Evolutionary conservation across 73 alveolate species (phyloP).

Genomic region (Durusdinium trenchii): DNA sequence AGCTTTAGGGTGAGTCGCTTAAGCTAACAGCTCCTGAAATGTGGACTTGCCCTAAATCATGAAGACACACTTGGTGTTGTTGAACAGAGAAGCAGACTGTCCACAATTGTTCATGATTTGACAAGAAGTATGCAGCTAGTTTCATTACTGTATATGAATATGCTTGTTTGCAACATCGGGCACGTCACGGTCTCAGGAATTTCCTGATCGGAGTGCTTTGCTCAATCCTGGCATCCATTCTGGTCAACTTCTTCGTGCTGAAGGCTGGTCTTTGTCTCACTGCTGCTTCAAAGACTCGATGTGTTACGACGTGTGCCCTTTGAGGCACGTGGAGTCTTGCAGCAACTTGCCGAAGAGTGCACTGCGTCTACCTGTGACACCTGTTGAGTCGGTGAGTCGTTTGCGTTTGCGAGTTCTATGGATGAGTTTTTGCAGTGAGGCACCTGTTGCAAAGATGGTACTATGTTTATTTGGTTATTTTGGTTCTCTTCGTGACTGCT

Average conservation of each 20-base stretch:
- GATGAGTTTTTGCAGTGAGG: background rate
- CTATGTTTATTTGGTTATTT: constrained; percentile 43
- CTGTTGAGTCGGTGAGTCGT: too few species aligned
- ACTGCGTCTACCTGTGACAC: background rate
- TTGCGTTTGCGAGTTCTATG: background rate
- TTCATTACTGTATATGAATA: too few species aligned
- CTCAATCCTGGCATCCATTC: constrained; percentile 29
- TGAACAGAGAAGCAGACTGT: too few species aligned
- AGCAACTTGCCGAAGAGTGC: constrained; percentile 7
- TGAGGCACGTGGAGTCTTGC: constrained; percentile 35
- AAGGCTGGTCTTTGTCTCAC: constrained; percentile 7
- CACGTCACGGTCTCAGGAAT: background rate
- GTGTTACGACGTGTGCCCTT: background rate
- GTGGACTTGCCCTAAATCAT: too few species aligned
- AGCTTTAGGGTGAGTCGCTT: too few species aligned
- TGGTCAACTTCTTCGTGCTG: constrained; percentile 57
- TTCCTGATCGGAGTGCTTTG: constrained; percentile 62
- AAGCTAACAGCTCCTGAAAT: too few species aligned
- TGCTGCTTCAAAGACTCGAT: background rate
- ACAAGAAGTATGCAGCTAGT: background rate
- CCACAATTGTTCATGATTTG: background rate
- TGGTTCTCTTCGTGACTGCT: constrained; percentile 53
- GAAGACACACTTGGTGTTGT: too few species aligned
- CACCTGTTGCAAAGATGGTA: constrained; percentile 66
- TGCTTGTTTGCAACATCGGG: too few species aligned